Conservation (phyloP, 345 rosid genomes). For the Lepidium africanum region DNA sequence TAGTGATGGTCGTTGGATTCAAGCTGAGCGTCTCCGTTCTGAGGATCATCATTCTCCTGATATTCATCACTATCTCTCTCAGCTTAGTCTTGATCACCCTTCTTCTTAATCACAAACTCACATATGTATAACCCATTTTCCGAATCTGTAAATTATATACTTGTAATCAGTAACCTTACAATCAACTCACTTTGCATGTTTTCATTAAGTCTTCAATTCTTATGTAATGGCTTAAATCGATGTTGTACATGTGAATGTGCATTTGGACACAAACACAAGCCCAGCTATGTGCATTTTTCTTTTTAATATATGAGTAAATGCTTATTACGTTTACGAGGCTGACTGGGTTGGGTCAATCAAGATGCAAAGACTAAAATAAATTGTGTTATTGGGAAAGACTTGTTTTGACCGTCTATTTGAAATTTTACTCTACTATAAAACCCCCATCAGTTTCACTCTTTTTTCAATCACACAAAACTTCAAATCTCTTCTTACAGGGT, state of each 20-base stretch:
- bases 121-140: not conserved
- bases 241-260: not conserved
- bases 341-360: not conserved
- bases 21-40: slow-evolving; percentile 59
- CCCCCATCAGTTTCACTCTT: not conserved
- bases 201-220: not conserved
- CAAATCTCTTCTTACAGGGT: not conserved
- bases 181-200: not conserved
- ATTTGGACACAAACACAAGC: not conserved
- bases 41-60: slow-evolving; percentile 63
- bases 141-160: not conserved
- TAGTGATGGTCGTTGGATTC: slow-evolving; percentile 71
- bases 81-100: slow-evolving; percentile 32
- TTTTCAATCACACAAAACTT: not conserved
- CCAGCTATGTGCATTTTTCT: not conserved
- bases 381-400: not conserved
- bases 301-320: not conserved
- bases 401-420: slow-evolving; percentile 1
- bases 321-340: not conserved
- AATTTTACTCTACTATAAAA: not conserved
- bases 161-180: not conserved
- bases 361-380: slow-evolving; percentile 6
- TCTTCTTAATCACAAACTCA: not conserved
- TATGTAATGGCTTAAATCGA: too few species aligned
- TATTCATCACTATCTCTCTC: slow-evolving; percentile 40